Percentiles rank a stretch among this genome's conserved stretches.
phyloP scores from a whole-genome alignment of 768 basidiomycete genomes.

The Coprinopsis marcescibilis region DNA sequence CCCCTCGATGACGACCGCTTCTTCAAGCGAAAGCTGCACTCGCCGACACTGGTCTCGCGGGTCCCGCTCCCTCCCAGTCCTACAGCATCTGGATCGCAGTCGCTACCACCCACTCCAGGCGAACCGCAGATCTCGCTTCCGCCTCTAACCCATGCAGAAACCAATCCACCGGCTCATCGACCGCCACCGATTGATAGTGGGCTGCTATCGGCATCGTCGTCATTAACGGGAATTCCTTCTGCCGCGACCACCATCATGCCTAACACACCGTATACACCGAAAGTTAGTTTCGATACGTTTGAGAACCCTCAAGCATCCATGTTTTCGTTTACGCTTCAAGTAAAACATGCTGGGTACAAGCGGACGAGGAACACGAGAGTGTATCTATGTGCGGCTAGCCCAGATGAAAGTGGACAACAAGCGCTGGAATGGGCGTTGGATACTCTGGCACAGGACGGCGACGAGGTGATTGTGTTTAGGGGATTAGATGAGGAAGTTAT shows the following conservation, averaged over 20 bases:
- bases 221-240: constrained; percentile 14
- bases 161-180: neutral
- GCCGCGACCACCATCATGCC: constrained; percentile 13
- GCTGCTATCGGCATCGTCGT: constrained; percentile 10
- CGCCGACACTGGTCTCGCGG: neutral
- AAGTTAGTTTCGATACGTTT: constrained; percentile 85
- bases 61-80: constrained; percentile 4
- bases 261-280: constrained; percentile 45
- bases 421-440: constrained; percentile 94
- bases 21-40: neutral
- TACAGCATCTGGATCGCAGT: neutral
- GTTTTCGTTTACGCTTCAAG: constrained; percentile 84
- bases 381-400: constrained; percentile 83
- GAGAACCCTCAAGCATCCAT: constrained; percentile 75
- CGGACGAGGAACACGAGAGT: constrained; percentile 75
- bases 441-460: constrained; percentile 77
- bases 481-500: constrained; percentile 86
- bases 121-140: neutral
- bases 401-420: constrained; percentile 82
- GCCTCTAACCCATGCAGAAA: neutral
- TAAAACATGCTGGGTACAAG: constrained; percentile 77
- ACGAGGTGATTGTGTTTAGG: constrained; percentile 88
- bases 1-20: neutral
- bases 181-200: neutral
- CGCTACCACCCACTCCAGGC: neutral